Conservation (phyloP, 805 yeast genomes). For the Maudiozyma turicensis region DNA sequence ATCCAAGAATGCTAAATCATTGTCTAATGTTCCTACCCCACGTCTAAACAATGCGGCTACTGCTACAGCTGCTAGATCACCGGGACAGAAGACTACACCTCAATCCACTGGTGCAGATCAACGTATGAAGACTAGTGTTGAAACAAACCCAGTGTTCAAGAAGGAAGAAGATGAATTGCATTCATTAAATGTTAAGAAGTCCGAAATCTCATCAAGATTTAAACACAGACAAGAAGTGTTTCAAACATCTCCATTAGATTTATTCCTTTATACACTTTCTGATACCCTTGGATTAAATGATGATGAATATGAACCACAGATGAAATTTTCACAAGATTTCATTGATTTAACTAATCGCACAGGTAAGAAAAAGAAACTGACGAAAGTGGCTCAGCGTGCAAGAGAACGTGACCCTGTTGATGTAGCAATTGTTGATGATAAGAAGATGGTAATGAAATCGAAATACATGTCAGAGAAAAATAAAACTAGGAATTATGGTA, state of each 20-base stretch:
- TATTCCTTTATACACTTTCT: constrained; percentile 26
- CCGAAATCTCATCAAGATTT: constrained; percentile 26
- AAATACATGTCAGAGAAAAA: constrained; percentile 9
- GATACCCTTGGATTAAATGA: constrained; percentile 27
- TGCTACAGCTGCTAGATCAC: too few species aligned
- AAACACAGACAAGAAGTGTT: constrained; percentile 29
- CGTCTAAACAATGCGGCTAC: constrained; percentile 4
- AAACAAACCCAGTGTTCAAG: constrained; percentile 14
- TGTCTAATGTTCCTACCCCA: constrained; percentile 7
- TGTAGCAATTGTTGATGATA: constrained; percentile 13
- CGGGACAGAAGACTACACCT: constrained; percentile 10
- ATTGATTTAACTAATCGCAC: constrained; percentile 26
- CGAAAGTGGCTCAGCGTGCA: constrained; percentile 24
- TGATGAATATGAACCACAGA: constrained; percentile 18
- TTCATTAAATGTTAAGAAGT: constrained; percentile 21
- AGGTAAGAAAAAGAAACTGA: constrained; percentile 24
- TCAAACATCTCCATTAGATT: constrained; percentile 22
- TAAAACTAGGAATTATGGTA: constrained; percentile 4
- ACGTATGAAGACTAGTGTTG: constrained; percentile 1
- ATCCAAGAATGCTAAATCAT: background rate
- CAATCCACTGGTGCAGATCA: constrained; percentile 7
- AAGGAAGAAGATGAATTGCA: constrained; percentile 26
- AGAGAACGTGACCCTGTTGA: constrained; percentile 26
- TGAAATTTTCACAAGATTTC: constrained; percentile 14
- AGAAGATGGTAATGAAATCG: constrained; percentile 23